Conservation (phyloP, 345 rosid species). For the Hevea brasiliensis region DNA sequence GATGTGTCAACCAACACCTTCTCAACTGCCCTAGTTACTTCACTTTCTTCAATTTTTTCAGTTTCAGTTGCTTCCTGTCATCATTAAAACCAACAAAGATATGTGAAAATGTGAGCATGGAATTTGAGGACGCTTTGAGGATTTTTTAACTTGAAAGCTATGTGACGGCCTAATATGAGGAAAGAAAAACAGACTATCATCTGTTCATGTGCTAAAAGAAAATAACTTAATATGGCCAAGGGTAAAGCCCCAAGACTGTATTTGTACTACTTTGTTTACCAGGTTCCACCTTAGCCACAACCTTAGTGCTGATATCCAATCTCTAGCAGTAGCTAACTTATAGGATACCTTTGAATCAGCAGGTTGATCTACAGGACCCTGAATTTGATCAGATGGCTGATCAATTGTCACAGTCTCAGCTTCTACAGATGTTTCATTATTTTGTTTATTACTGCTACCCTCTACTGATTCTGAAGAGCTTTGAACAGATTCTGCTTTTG, state of each 20-base stretch:
- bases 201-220: background rate
- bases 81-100: background rate
- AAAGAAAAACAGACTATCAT: no score
- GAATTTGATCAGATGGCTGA: slow-evolving; percentile 13
- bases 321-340: background rate
- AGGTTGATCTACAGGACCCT: slow-evolving; percentile 20
- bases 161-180: no score
- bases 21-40: slow-evolving; percentile 40
- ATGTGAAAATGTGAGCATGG: background rate
- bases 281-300: background rate
- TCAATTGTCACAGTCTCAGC: slow-evolving; percentile 22
- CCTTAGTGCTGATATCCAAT: background rate
- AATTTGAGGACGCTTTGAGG: no score
- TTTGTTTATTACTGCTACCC: slow-evolving; percentile 22
- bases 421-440: slow-evolving; percentile 23
- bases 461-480: slow-evolving; percentile 34
- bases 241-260: background rate
- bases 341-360: slow-evolving; percentile 43
- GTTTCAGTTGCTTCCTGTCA: slow-evolving; percentile 45
- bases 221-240: background rate
- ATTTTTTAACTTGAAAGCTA: background rate
- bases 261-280: background rate
- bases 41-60: slow-evolving; percentile 37
- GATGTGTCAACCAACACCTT: slow-evolving; percentile 65
- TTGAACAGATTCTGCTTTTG: slow-evolving; percentile 24